Percentiles rank a stretch among this genome's conserved stretches.
phyloP scores from a whole-genome alignment of 148 eudicot species.

The Bassia scoparia region DNA sequence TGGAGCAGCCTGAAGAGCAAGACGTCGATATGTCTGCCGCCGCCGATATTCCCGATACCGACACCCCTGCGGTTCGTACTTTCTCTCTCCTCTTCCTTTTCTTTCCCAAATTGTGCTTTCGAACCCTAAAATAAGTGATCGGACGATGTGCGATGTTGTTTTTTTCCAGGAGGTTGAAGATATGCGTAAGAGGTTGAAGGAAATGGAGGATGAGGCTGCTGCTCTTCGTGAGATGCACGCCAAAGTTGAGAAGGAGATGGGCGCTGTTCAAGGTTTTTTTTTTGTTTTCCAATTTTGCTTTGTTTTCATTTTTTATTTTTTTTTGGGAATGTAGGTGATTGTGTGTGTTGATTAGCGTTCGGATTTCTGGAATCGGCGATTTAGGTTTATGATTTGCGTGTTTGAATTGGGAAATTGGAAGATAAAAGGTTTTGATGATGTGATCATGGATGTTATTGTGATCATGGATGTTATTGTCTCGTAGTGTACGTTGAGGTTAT shows the following conservation, averaged over 20 bases:
- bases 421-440: too few species aligned
- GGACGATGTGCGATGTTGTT: not conserved
- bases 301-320: not conserved
- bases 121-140: slow-evolving; percentile 20
- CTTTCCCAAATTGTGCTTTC: not conserved
- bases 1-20: slow-evolving; percentile 27
- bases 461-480: too few species aligned
- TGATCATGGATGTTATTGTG: not conserved
- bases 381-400: slow-evolving; percentile 18
- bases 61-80: slow-evolving; percentile 30
- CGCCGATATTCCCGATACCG: slow-evolving; percentile 19
- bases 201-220: slow-evolving; percentile 66
- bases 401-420: too few species aligned
- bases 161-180: slow-evolving; percentile 46
- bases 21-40: slow-evolving; percentile 36
- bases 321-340: too few species aligned
- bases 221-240: slow-evolving; percentile 72
- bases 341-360: not conserved
- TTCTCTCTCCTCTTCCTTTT: not conserved
- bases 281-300: not conserved
- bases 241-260: slow-evolving; percentile 64
- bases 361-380: not conserved
- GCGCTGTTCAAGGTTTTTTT: slow-evolving; percentile 50
- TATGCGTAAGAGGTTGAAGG: slow-evolving; percentile 59
- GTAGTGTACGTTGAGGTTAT: too few species aligned